Percentiles rank a stretch among this genome's conserved stretches.
phyloP scores from a whole-genome alignment of 2,329 filamentous ascomycete species.

The Fusarium sp. region DNA sequence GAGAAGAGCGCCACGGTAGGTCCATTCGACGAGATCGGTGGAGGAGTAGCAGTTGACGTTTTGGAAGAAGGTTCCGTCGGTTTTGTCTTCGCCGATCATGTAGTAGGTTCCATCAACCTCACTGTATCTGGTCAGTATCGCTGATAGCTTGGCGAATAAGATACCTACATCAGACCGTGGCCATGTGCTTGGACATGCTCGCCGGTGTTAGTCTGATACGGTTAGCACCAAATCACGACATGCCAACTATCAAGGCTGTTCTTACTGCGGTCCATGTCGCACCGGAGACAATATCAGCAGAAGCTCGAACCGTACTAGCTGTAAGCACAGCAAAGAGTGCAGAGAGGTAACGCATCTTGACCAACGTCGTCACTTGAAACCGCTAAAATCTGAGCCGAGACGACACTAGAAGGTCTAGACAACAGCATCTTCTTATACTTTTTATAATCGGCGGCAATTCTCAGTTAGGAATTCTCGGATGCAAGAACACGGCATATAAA shows the following conservation, averaged over 20 bases:
- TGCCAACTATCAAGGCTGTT: accelerated
- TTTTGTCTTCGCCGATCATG: conserved; percentile 77
- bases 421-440: neutral
- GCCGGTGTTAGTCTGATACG: conserved; percentile 54
- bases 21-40: conserved; percentile 72
- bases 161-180: conserved; percentile 66
- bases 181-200: conserved; percentile 75
- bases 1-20: conserved; percentile 68
- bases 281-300: conserved; percentile 55
- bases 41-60: conserved; percentile 76
- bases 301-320: conserved; percentile 9
- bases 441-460: neutral
- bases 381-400: neutral
- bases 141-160: too few species aligned
- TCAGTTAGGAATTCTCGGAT: conserved; percentile 5
- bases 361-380: neutral
- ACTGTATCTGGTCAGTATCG: neutral
- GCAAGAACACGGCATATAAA: neutral
- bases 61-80: conserved; percentile 68
- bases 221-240: accelerated
- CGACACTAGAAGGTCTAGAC: neutral
- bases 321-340: conserved; percentile 13
- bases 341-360: conserved; percentile 2
- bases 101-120: conserved; percentile 68
- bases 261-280: conserved; percentile 59